Evolutionary conservation across 257 asterid species (phyloP), one percentile per base, ranked within the genome.

Genomic region (Fraxinus quadrangulata): DNA sequence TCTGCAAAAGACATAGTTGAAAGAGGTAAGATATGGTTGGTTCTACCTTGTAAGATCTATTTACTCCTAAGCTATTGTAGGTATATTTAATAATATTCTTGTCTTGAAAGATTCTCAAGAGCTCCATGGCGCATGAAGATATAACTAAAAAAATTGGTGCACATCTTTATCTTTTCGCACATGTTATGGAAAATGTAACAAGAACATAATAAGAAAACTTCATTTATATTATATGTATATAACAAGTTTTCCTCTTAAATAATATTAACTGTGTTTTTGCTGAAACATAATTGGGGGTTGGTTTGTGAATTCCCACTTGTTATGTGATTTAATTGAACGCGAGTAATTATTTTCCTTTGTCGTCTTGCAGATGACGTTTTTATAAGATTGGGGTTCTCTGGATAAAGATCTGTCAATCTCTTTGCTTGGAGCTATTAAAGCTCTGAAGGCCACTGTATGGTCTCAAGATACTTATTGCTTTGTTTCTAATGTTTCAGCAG

Each of bases 371-470:
- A 85, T 91, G 81, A 77, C 67, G 40, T 83, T 40, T 78, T 83
- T 95, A 76, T 97, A 90, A 83, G 90, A 83, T 67, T 93, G 97
- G 97, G 90, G 88, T 33, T 87, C 87, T 34, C 65, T 90, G 76
- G 99, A 90, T 73, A 90, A 91, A 80, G 96, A 88, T 72, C 97
- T 91, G 80, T 86, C 81, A 3, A 81, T 89, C 69, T 87, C 94
- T 80, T 77, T 95, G 83, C 80, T 84, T 42, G 98, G 99, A 75
- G 97, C 94, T 67, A 95, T 86, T 56, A 98, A 95, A 87, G 93
- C 98, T 68, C 84, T 95, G 80, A 92, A 85, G 76, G 96, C 94
- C 82, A 82, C 78, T 68, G 98, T 94, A 91, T 66, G 97, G 79
- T 26, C 75, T 71, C 39, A 85, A 85, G 89, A 85, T 49, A 86